Evolutionary conservation across 495 filamentous ascomycete genomes (phyloP), one percentile per base, ranked within the genome.

Genomic region (Hyaloscypha finlandica): DNA sequence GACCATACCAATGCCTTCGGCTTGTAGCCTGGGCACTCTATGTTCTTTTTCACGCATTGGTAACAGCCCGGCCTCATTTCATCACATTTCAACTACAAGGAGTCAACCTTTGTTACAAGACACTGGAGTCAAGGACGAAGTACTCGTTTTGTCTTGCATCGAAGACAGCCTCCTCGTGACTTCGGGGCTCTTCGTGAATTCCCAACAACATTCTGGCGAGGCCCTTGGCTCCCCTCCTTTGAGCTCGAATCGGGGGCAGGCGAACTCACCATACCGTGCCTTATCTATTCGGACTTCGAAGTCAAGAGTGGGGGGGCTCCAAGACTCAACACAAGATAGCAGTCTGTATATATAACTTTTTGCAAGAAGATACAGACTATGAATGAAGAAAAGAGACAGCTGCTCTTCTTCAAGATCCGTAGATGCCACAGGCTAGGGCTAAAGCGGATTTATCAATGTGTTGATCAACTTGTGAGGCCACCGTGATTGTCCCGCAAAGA

Each of bases 111-210:
- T 48, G 42, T 42, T 29, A 2, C 19, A 25, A 0, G 54, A 29
- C 6, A 12, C 2, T 25, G 54, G 20, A 39, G 14, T 11, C 53
- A 56, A 56, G 12, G n/a, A 16, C 22, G 64, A 76, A 75, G 58
- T 60, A 83, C 82, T 68, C 82, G 75, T 77, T 84, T 83, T 70
- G 77, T 81, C 72, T 84, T 84, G 72, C 82, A 84, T 55, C 81
- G 68, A 22, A 60, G 39, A 48, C 72, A 72, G 37, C 67, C 72
- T 64, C 61, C 61, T 32, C 70, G 51, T 22, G 68, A 69, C 33
- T 71, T 70, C 35, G 65, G 64, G 20, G 68, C 57, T 63, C 71
- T 65, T 68, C 73, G 67, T 59, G 67, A 64, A 68, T 73, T 63
- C 11, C 22, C 3, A 22, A 35, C 22, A 20, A 59, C 59, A 48